Base-by-base conservation (phyloP, 2,329 filamentous ascomycete species). In the Aspergillus oerlinghausenensis region DNA sequence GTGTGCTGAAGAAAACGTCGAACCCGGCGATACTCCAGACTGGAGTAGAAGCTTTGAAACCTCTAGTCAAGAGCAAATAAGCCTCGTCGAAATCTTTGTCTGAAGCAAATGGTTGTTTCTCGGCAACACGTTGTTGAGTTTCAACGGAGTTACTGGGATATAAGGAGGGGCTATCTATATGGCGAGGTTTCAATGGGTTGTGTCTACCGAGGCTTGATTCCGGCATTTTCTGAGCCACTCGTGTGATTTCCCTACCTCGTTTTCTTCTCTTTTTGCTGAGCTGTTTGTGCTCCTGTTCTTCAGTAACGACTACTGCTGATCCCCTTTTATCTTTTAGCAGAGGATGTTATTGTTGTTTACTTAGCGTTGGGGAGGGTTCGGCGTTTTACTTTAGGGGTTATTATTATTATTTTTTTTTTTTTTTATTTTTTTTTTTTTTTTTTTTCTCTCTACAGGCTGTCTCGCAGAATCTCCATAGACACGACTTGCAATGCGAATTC, bases 21-120 rank as follows among this genome's bases (percentile, higher is more conserved):
- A 84, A 85, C 58, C 80, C 84, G 6, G 86, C 89, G 61, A 86
- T 96, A 25, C 69, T 96, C 51, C 82, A 88, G 66, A 78, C 88
- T 17, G 86, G 87, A 0, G 85, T 91, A 4, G 84, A 90, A 67
- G 87, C 87, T 1, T 70, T 96, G 67, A 92, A 92, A 76, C 77
- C 82, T 55, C 66, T 92, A 60, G 68, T 89, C 43, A 80, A 80
- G 59, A 62, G 62, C 50, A 49, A 29, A 29, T 43, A 40, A 43
- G 2, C 47, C 50, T 25, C 53, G 58, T 54, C 28, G 38, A 49
- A 51, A 26, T 25, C 56, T 52, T 50, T 38, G 55, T 48, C 43
- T 51, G 51, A 45, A 47, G 32, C 48, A 38, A 38, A 52, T 40
- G 35, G 19, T 38, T 55, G 42, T 56, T 51, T 56, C 28, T 49